Conservation (phyloP, 2,329 filamentous ascomycete species). For the Fonsecaea erecta region DNA sequence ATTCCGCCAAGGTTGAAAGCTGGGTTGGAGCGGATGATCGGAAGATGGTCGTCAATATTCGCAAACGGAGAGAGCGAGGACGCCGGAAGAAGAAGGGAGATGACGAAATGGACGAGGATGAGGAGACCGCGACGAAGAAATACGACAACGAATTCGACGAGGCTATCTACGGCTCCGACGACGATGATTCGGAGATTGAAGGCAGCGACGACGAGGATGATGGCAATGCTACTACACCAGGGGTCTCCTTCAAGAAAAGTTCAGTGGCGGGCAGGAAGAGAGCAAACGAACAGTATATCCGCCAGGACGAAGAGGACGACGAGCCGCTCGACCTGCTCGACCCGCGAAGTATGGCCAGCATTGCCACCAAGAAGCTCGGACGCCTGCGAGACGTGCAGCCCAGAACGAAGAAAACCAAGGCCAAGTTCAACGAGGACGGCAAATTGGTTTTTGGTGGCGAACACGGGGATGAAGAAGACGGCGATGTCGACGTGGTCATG, state of each 20-base stretch:
- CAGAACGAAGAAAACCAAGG: constrained; percentile 47
- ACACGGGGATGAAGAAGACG: constrained; percentile 41
- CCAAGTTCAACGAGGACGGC: constrained; percentile 51
- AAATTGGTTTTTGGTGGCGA: constrained; percentile 50
- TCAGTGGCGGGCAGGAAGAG: constrained; percentile 58
- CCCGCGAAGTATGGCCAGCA: constrained; percentile 84
- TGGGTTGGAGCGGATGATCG: constrained; percentile 72
- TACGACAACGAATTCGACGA: constrained; percentile 96
- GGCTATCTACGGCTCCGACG: constrained; percentile 82
- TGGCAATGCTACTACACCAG: constrained; percentile 33
- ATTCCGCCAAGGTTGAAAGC: constrained; percentile 77
- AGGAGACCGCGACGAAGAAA: constrained; percentile 58
- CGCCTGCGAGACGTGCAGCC: constrained; percentile 44
- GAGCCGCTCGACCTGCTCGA: constrained; percentile 94
- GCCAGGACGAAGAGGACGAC: constrained; percentile 77
- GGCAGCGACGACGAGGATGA: constrained; percentile 57
- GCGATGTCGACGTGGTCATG: constrained; percentile 52
- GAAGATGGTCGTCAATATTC: constrained; percentile 91
- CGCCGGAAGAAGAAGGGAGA: constrained; percentile 85
- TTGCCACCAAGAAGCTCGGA: constrained; percentile 59
- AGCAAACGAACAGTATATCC: constrained; percentile 73
- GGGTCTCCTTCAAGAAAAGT: constrained; percentile 34
- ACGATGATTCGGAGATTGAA: constrained; percentile 53
- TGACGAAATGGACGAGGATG: constrained; percentile 59
- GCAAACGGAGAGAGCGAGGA: constrained; percentile 87